A percentile compares a stretch with the other conserved stretches of the same genome.
phyloP scores from a whole-genome alignment of 495 filamentous ascomycete species.

The Thozetella sp. region DNA sequence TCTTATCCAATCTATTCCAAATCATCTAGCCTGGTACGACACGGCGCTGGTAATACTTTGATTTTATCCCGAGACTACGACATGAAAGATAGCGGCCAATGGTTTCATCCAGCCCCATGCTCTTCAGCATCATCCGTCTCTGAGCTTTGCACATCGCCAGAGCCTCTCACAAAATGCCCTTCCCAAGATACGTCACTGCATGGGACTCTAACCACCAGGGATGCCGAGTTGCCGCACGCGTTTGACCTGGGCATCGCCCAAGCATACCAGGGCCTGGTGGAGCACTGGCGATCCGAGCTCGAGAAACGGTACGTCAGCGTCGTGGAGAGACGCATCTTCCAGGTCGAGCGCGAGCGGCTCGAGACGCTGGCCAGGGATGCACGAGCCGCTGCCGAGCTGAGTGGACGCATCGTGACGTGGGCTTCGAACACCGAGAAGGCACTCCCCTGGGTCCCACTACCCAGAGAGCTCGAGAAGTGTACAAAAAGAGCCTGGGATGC shows the following conservation, averaged over 20 bases:
- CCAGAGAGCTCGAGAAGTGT: background rate
- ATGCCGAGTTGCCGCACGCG: constrained; percentile 11
- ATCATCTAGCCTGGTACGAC: too few species aligned
- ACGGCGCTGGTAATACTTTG: too few species aligned
- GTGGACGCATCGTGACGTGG: background rate
- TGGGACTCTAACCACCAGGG: constrained; percentile 5
- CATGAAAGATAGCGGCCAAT: too few species aligned
- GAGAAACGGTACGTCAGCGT: constrained; percentile 8
- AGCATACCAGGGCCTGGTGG: constrained; percentile 8
- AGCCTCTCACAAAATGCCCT: background rate
- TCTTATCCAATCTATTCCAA: too few species aligned
- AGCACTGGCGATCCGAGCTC: constrained; percentile 2
- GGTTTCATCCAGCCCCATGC: too few species aligned
- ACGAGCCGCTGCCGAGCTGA: background rate
- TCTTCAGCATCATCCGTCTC: background rate
- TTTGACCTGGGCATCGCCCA: constrained; percentile 18
- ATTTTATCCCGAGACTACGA: too few species aligned
- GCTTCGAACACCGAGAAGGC: background rate
- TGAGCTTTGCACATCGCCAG: background rate
- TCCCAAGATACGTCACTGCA: background rate
- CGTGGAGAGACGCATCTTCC: constrained; percentile 18
- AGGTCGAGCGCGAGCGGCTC: constrained; percentile 12
- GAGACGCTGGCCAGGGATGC: background rate
- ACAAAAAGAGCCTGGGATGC: background rate
- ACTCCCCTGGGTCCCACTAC: background rate